These are phyloP conservation scores for Phlebiopsis gigantea DNA, from an alignment of 768 basidiomycete species.

Conservation along the genomic window DNA sequence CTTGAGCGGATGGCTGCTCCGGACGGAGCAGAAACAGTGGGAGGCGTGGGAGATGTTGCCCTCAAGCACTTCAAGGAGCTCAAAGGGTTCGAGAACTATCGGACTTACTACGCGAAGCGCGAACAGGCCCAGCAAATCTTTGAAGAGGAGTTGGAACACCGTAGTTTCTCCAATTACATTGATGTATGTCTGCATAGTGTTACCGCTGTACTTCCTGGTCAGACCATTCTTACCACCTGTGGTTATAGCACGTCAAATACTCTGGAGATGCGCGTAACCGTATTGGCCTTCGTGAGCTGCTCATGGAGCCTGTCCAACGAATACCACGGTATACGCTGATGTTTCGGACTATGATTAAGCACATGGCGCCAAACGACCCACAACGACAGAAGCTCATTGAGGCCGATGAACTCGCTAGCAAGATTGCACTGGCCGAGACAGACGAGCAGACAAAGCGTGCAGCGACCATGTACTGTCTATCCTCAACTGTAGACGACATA, in stretches of 20 bases:
- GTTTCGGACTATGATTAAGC: conserved; percentile 88
- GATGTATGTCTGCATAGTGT: conserved; percentile 53
- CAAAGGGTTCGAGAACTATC: conserved; percentile 86
- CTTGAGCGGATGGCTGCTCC: conserved; percentile 73
- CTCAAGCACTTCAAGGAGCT: conserved; percentile 82
- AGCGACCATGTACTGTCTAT: conserved; percentile 81
- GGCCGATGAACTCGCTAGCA: conserved; percentile 82
- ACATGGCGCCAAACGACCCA: conserved; percentile 73
- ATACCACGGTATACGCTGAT: conserved; percentile 93
- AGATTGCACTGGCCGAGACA: conserved; percentile 87
- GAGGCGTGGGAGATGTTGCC: conserved; percentile 79
- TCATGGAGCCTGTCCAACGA: conserved; percentile 96
- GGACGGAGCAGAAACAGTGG: conserved; percentile 49
- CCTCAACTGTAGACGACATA: conserved; percentile 82
- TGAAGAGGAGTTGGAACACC: conserved; percentile 75
- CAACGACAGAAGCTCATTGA: conserved; percentile 77
- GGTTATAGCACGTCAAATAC: conserved; percentile 76
- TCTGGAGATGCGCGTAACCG: conserved; percentile 70
- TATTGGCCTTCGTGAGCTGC: conserved; percentile 81
- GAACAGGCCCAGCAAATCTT: conserved; percentile 91
- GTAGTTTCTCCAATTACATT: conserved; percentile 79
- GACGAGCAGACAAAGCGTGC: conserved; percentile 90
- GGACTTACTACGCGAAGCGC: conserved; percentile 85
- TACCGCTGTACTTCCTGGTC: not conserved
- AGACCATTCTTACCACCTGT: not conserved